Evolutionary conservation across 176 grass and related monocot species (phyloP), one percentile per base, ranked within the genome.

Genomic region (Phoenix dactylifera): DNA sequence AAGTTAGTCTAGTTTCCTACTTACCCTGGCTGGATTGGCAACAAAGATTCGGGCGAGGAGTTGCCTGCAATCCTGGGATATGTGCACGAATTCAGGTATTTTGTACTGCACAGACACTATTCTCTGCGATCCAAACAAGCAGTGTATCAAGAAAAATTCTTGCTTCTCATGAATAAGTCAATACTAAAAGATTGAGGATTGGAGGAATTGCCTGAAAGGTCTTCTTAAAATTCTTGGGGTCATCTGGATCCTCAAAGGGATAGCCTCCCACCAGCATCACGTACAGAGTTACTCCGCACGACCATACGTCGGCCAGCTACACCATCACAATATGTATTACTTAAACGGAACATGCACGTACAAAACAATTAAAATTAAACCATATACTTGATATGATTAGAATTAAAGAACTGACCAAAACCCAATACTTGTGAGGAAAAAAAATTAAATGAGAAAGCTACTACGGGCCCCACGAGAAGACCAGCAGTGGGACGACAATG

Each of bases 251-350:
- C 77, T 95, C 86, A 50, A 95, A 95, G 30, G 90, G 90, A 57
- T 95, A 95, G 51, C 16, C 79, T 56, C 90, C 90, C 3, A 86
- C 90, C 24, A 89, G 60, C 90, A 95, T 95, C 76, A 95, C 90
- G 55, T 89, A 95, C 18, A 95, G 76, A 49, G 90, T 95, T 67
- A 89, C 90, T 51, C 90, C 85, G 67, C 85, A 95, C 7, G 89
- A 95, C 89, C 89, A 95, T 58, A 95, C 85, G 26, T 95, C 85
- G 0, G 90, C 85, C 19, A 84, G 74, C 90, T 95, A 76, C 54
- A 76, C 23, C 49, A 81, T 22, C 32, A 60, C 17, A 51, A 14
- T 1, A 14, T 3, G 60, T n/a, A 30, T 57, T 9, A 18, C 3
- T n/a, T 22, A 26, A 65, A 55, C 22, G 66, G 57, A 20, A 18